phyloP scores from a whole-genome alignment of 116 monocot genomes.

The Phalaenopsis hybrid region DNA sequence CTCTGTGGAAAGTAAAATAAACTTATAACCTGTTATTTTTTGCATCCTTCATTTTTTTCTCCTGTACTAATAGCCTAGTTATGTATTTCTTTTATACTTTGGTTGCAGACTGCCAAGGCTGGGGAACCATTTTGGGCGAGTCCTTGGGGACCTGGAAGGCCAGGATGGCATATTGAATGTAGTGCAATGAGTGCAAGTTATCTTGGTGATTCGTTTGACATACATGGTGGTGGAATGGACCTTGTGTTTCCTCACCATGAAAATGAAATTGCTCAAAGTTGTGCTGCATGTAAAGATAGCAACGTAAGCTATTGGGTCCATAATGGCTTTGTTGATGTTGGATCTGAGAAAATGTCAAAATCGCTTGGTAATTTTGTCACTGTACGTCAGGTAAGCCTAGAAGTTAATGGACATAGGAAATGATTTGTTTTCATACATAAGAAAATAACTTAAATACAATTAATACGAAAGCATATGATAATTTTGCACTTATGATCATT shows the following conservation, averaged over 20 bases:
- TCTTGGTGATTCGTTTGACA: slow-evolving; percentile 87
- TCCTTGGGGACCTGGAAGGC: slow-evolving; percentile 96
- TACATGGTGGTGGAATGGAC: slow-evolving; percentile 98
- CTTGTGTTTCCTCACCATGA: slow-evolving; percentile 98
- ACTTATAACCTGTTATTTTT: background rate
- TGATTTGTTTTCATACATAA: background rate
- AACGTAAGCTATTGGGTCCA: slow-evolving; percentile 80
- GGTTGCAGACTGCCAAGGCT: slow-evolving; percentile 68
- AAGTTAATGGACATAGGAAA: background rate
- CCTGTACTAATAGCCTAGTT: background rate
- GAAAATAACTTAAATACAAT: background rate
- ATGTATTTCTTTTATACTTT: background rate
- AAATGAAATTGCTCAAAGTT: slow-evolving; percentile 98
- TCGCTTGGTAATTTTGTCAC: slow-evolving; percentile 94
- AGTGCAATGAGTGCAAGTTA: slow-evolving; percentile 98
- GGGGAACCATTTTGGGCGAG: slow-evolving; percentile 96
- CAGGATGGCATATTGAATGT: slow-evolving; percentile 99
- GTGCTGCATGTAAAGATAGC: slow-evolving; percentile 74
- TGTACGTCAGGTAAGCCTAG: slow-evolving; percentile 61
- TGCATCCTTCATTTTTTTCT: background rate
- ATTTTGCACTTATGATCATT: background rate
- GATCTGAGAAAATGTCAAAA: slow-evolving; percentile 96
- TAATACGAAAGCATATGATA: background rate
- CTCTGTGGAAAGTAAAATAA: slow-evolving; percentile 86
- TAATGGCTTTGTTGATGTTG: slow-evolving; percentile 90